These are phyloP conservation scores for Erodium maritimum DNA, from an alignment of 345 rosid genomes.

Conservation along the genomic window DNA sequence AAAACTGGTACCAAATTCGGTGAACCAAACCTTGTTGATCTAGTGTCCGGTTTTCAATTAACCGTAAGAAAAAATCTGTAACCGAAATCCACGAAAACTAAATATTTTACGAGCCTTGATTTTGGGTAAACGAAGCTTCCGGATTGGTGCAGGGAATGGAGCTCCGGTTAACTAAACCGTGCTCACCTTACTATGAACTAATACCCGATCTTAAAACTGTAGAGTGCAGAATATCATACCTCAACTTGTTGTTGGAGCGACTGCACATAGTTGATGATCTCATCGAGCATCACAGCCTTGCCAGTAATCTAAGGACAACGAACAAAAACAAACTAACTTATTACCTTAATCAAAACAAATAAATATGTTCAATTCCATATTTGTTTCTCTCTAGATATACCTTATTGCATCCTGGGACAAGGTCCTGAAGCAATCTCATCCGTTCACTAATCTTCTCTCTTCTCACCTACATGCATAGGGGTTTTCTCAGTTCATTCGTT, in stretches of 20 bases:
- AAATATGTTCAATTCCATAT: neutral
- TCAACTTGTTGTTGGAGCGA: slow-evolving; percentile 93
- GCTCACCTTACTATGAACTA: neutral
- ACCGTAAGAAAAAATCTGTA: too few relatives aligned
- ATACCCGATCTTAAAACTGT: neutral
- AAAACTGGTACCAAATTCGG: too few relatives aligned
- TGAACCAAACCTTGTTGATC: too few relatives aligned
- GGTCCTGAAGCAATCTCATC: slow-evolving; percentile 94
- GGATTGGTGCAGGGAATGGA: too few relatives aligned
- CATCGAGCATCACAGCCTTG: slow-evolving; percentile 96
- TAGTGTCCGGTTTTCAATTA: too few relatives aligned
- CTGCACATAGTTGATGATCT: slow-evolving; percentile 95
- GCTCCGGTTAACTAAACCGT: neutral
- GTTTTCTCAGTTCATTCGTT: slow-evolving; percentile 1
- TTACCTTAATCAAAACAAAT: neutral
- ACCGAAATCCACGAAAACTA: too few relatives aligned
- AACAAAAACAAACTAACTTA: slow-evolving; percentile 9
- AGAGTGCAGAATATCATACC: slow-evolving; percentile 32
- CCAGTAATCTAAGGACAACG: slow-evolving; percentile 63
- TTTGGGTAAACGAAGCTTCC: too few relatives aligned
- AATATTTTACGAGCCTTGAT: too few relatives aligned
- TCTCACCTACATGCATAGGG: slow-evolving; percentile 51
- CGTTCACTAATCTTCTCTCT: slow-evolving; percentile 95
- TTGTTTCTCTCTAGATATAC: slow-evolving; percentile 26
- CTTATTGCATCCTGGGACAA: slow-evolving; percentile 97